Conservation (phyloP, 306 rosid species). For the Rosa rugosa region DNA sequence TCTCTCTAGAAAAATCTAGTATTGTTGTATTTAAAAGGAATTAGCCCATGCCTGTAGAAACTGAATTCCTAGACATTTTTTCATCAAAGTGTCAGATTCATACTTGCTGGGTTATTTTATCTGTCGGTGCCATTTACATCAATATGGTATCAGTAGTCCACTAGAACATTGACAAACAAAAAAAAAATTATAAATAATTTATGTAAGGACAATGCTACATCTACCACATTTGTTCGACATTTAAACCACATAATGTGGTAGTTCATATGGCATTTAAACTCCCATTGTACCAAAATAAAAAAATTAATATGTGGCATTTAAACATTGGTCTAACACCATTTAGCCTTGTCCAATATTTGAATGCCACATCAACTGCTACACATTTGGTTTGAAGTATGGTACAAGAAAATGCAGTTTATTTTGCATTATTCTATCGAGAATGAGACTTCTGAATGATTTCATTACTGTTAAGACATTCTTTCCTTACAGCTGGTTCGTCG, state of each 20-base stretch:
- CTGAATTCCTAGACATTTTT: not conserved
- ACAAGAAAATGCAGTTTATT: not conserved
- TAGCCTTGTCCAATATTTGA: too few relatives aligned
- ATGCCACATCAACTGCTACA: too few relatives aligned
- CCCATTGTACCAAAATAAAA: too few relatives aligned
- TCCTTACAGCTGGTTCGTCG: not conserved
- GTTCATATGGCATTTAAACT: not conserved
- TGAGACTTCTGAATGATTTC: not conserved
- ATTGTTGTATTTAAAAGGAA: not conserved
- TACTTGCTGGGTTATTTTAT: not conserved
- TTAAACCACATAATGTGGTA: not conserved
- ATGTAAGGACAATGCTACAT: not conserved
- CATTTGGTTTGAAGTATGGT: too few relatives aligned
- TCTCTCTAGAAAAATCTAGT: not conserved
- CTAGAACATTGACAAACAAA: slow-evolving; percentile 1
- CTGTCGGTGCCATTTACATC: not conserved
- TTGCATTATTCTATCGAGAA: too few relatives aligned
- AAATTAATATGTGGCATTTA: too few relatives aligned
- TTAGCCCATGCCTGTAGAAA: not conserved
- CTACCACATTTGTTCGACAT: not conserved
- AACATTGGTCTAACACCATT: too few relatives aligned
- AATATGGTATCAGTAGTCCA: not conserved
- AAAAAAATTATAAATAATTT: not conserved
- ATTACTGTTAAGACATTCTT: not conserved
- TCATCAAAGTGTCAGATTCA: not conserved